Percentiles rank a stretch among this genome's conserved stretches.
Evolutionary conservation across 1,139 yeast species (phyloP).

Genomic region (Blastobotrys serpentis): DNA sequence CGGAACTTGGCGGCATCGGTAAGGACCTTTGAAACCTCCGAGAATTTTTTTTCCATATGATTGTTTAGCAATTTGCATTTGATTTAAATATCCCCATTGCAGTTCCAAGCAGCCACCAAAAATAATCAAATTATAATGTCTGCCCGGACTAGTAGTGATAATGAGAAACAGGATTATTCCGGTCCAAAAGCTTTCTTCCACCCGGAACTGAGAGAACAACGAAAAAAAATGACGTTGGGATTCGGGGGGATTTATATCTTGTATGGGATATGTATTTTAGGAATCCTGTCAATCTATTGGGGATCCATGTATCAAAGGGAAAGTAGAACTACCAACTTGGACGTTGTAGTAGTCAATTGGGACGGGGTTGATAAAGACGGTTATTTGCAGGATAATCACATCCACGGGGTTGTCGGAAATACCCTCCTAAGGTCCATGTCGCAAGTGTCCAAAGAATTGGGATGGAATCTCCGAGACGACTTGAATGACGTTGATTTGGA

Average conservation of each 20-base stretch:
- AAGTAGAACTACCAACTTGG: constrained; percentile 43
- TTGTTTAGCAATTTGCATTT: no score
- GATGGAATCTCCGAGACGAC: constrained; percentile 35
- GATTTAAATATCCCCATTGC: no score
- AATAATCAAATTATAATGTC: not conserved
- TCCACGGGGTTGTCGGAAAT: constrained; percentile 40
- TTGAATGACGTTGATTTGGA: constrained; percentile 24
- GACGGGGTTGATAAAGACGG: constrained; percentile 37
- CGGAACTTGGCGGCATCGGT: no score
- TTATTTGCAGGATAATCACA: constrained; percentile 25
- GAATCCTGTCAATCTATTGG: constrained; percentile 57
- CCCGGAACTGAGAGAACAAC: not conserved
- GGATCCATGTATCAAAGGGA: constrained; percentile 52
- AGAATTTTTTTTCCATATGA: no score
- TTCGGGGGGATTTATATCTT: constrained; percentile 1
- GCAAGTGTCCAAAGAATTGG: constrained; percentile 25
- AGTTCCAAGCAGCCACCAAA: no score
- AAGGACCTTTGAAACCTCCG: no score
- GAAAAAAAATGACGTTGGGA: not conserved
- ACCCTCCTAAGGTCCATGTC: constrained; percentile 34
- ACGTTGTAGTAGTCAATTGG: constrained; percentile 49
- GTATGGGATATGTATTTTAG: constrained; percentile 20
- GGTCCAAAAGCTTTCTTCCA: constrained; percentile 1
- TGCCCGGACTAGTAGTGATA: not conserved
- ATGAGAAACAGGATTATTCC: not conserved